Evolutionary conservation across 2,329 filamentous ascomycete genomes (phyloP).

Genomic region (Aspergillus neotritici): DNA sequence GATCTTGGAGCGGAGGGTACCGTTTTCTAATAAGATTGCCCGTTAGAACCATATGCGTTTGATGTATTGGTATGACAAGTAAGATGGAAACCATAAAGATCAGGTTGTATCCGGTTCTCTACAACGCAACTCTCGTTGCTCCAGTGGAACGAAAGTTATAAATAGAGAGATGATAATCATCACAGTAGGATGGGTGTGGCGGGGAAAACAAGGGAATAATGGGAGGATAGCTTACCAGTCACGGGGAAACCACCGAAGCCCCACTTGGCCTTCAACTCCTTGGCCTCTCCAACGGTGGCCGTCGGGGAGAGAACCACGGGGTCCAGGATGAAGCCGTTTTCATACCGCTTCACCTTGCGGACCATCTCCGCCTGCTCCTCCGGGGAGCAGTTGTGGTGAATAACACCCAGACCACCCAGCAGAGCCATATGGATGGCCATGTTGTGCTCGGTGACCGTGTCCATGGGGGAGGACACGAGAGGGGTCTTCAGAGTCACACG

Average conservation of each 20-base stretch:
- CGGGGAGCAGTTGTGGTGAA: conserved; percentile 99
- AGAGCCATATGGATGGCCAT: conserved; percentile 89
- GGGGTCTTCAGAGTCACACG: conserved; percentile 93
- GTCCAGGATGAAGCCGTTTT: conserved; percentile 98
- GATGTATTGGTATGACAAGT: conserved; percentile 3
- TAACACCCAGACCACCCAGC: conserved; percentile 63
- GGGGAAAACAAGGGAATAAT: conserved; percentile 11
- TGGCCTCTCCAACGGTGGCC: conserved; percentile 87
- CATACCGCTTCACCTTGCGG: conserved; percentile 96
- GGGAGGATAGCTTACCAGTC: conserved; percentile 67
- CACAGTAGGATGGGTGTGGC: conserved; percentile 50
- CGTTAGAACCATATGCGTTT: conserved; percentile 14
- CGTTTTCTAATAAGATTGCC: conserved; percentile 59
- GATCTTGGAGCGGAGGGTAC: conserved; percentile 89
- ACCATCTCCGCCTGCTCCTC: conserved; percentile 98
- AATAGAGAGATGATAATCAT: conserved; percentile 58
- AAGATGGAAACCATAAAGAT: conserved; percentile 20
- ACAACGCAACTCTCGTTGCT: conserved; percentile 81
- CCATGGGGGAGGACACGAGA: conserved; percentile 97
- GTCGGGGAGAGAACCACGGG: conserved; percentile 83
- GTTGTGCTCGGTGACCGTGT: conserved; percentile 97
- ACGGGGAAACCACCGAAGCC: conserved; percentile 98
- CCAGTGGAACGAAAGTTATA: conserved; percentile 99
- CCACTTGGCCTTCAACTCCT: conserved; percentile 93
- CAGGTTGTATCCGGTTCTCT: conserved; percentile 60